phyloP scores from a whole-genome alignment of 2,329 filamentous ascomycete species.

The Hymenoscyphus infarciens region DNA sequence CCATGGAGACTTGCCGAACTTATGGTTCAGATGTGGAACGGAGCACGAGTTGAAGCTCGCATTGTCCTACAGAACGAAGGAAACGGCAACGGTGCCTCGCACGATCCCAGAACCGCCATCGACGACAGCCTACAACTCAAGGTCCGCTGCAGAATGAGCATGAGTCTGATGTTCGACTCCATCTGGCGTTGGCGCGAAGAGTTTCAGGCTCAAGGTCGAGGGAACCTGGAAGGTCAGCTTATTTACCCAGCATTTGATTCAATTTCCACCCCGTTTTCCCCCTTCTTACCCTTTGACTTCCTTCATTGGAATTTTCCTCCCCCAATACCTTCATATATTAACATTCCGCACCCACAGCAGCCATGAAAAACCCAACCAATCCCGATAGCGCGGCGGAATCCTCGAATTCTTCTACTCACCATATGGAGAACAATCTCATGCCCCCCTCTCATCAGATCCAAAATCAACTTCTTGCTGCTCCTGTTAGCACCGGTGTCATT shows the following conservation, averaged over 20 bases:
- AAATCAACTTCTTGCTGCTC: conserved; percentile 25
- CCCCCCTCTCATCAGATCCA: conserved; percentile 35
- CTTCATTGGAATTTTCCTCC: background rate
- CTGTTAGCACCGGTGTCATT: conserved; percentile 17
- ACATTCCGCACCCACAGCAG: conserved; percentile 43
- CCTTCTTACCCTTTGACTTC: background rate
- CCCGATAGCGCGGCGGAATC: conserved; percentile 75
- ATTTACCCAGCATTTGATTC: conserved; percentile 18
- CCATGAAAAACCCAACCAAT: conserved; percentile 82
- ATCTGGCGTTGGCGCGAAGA: conserved; percentile 85
- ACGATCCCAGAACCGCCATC: conserved; percentile 35
- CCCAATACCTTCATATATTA: conserved; percentile 8
- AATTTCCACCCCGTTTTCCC: background rate
- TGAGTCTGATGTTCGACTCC: conserved; percentile 80
- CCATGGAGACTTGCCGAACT: conserved; percentile 77
- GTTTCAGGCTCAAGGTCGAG: conserved; percentile 67
- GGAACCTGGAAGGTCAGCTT: conserved; percentile 66
- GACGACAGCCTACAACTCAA: conserved; percentile 75
- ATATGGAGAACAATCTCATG: conserved; percentile 58
- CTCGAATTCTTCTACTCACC: conserved; percentile 64
- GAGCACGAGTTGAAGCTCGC: conserved; percentile 37
- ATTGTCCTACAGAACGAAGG: conserved; percentile 41
- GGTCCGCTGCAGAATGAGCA: conserved; percentile 78
- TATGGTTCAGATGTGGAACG: conserved; percentile 86
- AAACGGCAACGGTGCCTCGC: conserved; percentile 41